Evolutionary conservation across 495 filamentous ascomycete genomes (phyloP).

Genomic region (Penicillium turbatum): DNA sequence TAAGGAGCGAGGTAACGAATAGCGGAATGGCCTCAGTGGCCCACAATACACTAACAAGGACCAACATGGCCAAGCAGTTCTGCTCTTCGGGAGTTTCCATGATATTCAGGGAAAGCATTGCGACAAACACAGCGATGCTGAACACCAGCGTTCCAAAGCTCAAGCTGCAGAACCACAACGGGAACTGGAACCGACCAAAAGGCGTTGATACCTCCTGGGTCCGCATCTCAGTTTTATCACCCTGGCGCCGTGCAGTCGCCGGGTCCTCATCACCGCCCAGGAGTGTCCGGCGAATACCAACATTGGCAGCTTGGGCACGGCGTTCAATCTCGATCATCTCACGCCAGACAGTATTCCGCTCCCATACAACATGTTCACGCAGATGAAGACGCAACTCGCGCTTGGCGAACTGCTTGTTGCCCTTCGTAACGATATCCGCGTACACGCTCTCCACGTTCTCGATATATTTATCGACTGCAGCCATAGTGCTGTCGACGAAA

Average conservation of each 20-base stretch:
- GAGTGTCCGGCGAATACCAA: slow-evolving; percentile 74
- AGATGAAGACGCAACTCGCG: slow-evolving; percentile 87
- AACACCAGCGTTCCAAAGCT: slow-evolving; percentile 73
- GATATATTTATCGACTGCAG: slow-evolving; percentile 66
- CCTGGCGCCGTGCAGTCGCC: slow-evolving; percentile 67
- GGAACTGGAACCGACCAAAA: slow-evolving; percentile 68
- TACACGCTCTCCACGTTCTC: slow-evolving; percentile 71
- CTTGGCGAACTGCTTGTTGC: slow-evolving; percentile 66
- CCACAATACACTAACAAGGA: slow-evolving; percentile 93
- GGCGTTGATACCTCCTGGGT: slow-evolving; percentile 75
- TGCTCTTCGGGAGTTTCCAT: slow-evolving; percentile 85
- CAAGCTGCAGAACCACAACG: slow-evolving; percentile 76
- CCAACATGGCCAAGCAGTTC: slow-evolving; percentile 89
- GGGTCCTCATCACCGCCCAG: slow-evolving; percentile 72
- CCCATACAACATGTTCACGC: slow-evolving; percentile 97
- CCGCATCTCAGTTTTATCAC: slow-evolving; percentile 64
- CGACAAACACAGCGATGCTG: slow-evolving; percentile 67
- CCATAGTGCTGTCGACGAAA: slow-evolving; percentile 67
- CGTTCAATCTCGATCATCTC: slow-evolving; percentile 98
- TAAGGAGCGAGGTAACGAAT: slow-evolving; percentile 90
- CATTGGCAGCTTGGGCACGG: slow-evolving; percentile 89
- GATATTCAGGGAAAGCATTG: slow-evolving; percentile 67
- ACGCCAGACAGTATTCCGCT: slow-evolving; percentile 96
- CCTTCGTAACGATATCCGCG: slow-evolving; percentile 72
- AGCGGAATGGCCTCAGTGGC: slow-evolving; percentile 96